These are phyloP conservation scores for Tetrapisispora iriomotensis DNA, from an alignment of 805 yeast genomes.

Conservation along the genomic window DNA sequence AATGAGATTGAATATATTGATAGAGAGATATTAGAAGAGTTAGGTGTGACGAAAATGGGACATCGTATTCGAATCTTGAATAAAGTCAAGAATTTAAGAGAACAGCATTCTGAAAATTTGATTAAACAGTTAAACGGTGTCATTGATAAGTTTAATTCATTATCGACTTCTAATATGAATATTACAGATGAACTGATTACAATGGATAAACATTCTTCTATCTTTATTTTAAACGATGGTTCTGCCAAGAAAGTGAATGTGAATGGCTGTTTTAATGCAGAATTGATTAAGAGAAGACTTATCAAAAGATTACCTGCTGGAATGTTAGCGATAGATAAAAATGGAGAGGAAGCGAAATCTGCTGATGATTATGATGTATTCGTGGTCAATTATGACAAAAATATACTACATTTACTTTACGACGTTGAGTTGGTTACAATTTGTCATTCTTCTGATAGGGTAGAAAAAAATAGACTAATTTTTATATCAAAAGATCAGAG, in stretches of 20 bases:
- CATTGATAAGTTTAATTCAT: slow-evolving; percentile 16
- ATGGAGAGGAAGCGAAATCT: slow-evolving; percentile 21
- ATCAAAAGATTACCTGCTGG: slow-evolving; percentile 40
- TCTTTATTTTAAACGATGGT: slow-evolving; percentile 70
- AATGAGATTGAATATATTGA: slow-evolving; percentile 36
- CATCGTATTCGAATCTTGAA: slow-evolving; percentile 65
- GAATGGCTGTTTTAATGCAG: slow-evolving; percentile 72
- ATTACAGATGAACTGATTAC: slow-evolving; percentile 25
- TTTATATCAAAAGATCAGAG: slow-evolving; percentile 53
- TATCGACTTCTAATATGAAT: slow-evolving; percentile 6
- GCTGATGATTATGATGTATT: slow-evolving; percentile 48
- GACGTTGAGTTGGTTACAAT: slow-evolving; percentile 77
- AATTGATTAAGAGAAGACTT: slow-evolving; percentile 61
- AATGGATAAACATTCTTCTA: slow-evolving; percentile 36
- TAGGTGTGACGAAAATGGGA: slow-evolving; percentile 72
- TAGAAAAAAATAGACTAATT: slow-evolving; percentile 59
- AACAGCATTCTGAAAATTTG: slow-evolving; percentile 6
- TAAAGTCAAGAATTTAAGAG: slow-evolving; percentile 38
- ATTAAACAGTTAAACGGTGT: slow-evolving; percentile 13
- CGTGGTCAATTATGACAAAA: slow-evolving; percentile 37
- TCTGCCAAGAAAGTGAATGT: slow-evolving; percentile 57
- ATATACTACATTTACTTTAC: slow-evolving; percentile 40
- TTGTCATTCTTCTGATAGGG: slow-evolving; percentile 64
- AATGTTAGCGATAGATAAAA: slow-evolving; percentile 10
- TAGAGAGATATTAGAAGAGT: slow-evolving; percentile 50